These are phyloP conservation scores for Sclerospora graminicola DNA, from an alignment of 352 stramenopile genomes.

Conservation along the genomic window DNA sequence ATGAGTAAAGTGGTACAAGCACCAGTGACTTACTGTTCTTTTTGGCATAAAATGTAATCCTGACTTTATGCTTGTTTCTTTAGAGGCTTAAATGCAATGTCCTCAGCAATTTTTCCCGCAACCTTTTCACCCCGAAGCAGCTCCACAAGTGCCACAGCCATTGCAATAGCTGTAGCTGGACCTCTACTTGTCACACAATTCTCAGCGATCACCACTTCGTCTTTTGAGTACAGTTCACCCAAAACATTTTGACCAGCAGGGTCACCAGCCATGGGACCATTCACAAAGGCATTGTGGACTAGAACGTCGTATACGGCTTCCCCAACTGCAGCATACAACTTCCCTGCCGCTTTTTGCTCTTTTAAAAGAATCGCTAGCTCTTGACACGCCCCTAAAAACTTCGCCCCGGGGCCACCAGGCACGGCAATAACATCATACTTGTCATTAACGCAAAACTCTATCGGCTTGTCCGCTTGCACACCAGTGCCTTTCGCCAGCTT, in stretches of 20 bases:
- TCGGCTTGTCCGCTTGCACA: conserved; percentile 52
- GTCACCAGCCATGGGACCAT: conserved; percentile 34
- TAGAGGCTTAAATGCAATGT: conserved; percentile 24
- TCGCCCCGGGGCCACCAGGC: conserved; percentile 45
- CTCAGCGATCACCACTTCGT: conserved; percentile 40
- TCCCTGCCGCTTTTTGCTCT: conserved; percentile 37
- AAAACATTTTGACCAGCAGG: conserved; percentile 25
- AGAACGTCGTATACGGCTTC: conserved; percentile 45
- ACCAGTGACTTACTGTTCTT: too few relatives aligned
- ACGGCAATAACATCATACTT: conserved; percentile 56
- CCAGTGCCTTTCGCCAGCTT: conserved; percentile 39
- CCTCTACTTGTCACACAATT: conserved; percentile 65
- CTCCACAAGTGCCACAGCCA: conserved; percentile 48
- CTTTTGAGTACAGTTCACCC: conserved; percentile 37
- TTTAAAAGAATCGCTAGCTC: conserved; percentile 36
- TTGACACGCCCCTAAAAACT: conserved; percentile 29
- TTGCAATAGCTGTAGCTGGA: conserved; percentile 40
- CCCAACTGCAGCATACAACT: conserved; percentile 45
- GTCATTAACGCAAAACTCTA: conserved; percentile 46
- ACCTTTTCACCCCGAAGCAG: conserved; percentile 40
- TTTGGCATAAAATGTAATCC: too few relatives aligned
- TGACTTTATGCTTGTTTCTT: conserved; percentile 12
- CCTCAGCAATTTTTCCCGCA: conserved; percentile 16
- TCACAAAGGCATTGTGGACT: conserved; percentile 36
- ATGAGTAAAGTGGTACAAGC: too few relatives aligned